Base-by-base conservation (phyloP, 768 basidiomycete genomes). In the Boletus vermiculosoides region DNA sequence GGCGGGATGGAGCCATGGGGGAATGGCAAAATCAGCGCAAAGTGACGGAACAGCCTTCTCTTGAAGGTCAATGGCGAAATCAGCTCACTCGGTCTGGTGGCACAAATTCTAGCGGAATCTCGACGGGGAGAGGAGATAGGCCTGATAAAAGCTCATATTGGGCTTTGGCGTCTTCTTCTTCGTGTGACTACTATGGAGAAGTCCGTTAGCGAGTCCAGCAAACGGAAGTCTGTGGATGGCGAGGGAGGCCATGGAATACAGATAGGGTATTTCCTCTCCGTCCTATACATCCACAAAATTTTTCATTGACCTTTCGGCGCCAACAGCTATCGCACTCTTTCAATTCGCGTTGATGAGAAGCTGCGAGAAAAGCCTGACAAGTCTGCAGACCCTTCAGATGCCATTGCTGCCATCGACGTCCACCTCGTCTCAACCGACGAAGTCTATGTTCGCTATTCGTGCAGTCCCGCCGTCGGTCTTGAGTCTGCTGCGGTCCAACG, bases 381-480 rank as follows among this genome's bases (percentile, higher is more conserved):
- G 28, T 60, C 66, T 1, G 3, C 55, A 2, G 77, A 78, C 51
- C 73, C 77, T 7, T 73, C 73, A 4, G 65, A 74, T 56, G 73
- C 71, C 52, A 74, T 81, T 64, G 67, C 75, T 25, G 61, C 73
- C 20, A 77, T 84, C 55, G 81, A 84, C 51, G 78, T 78, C 54
- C 83, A 84, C 59, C 69, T 70, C 37, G 62, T 83, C 16, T 25
- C 73, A 0, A 47, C 69, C 0, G 75, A 81, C 16, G 75, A 81
- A 0, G 74, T 80, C 31, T 76, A 72, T 50, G 70, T 73, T 33
- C 74, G 80, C 28, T 75, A 81, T 45, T 78, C 75, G 4, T 77
- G 72, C 36, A 77, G 73, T 33, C 74, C 76, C 6, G 64, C 68
- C 6, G 63, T 74, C 34, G 83, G 83, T 15, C 77, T 84, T n/a